Evolutionary conservation across 306 rosid species (phyloP).

Genomic region (Cucurbita maxima): DNA sequence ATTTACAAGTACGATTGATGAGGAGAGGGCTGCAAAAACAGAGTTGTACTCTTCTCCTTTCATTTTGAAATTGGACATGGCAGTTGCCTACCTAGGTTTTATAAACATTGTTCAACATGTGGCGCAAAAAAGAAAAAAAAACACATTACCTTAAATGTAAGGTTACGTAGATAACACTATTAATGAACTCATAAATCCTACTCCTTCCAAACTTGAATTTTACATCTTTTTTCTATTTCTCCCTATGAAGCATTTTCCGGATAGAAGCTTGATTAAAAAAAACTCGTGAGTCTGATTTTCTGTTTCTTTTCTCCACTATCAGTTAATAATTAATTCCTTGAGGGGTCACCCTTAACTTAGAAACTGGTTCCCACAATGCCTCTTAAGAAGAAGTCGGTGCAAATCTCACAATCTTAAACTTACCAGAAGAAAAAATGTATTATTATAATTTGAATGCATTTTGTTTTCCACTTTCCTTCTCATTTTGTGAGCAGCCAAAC

Average conservation of each 20-base stretch:
- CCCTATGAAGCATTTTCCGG: not conserved
- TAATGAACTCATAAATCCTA: not conserved
- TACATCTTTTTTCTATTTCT: not conserved
- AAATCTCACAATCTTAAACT: too few species aligned
- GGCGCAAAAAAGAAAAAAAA: not conserved
- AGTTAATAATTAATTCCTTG: not conserved
- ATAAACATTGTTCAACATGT: not conserved
- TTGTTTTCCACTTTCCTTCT: not conserved
- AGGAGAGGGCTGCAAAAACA: too few species aligned
- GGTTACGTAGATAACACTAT: not conserved
- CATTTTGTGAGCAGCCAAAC: constrained; percentile 3
- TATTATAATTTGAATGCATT: not conserved
- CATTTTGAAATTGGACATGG: not conserved
- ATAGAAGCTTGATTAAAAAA: not conserved
- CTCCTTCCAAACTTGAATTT: not conserved
- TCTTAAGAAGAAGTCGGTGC: too few species aligned
- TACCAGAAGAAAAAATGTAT: too few species aligned
- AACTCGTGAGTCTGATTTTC: not conserved
- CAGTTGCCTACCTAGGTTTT: not conserved
- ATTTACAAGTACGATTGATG: too few species aligned
- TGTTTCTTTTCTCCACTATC: not conserved
- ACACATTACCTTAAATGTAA: not conserved
- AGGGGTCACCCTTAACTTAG: not conserved
- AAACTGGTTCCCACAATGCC: constrained; percentile 6
- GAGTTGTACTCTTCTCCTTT: not conserved